Evolutionary conservation across 2,329 filamentous ascomycete species (phyloP).

Genomic region (Elsinoe perseae): DNA sequence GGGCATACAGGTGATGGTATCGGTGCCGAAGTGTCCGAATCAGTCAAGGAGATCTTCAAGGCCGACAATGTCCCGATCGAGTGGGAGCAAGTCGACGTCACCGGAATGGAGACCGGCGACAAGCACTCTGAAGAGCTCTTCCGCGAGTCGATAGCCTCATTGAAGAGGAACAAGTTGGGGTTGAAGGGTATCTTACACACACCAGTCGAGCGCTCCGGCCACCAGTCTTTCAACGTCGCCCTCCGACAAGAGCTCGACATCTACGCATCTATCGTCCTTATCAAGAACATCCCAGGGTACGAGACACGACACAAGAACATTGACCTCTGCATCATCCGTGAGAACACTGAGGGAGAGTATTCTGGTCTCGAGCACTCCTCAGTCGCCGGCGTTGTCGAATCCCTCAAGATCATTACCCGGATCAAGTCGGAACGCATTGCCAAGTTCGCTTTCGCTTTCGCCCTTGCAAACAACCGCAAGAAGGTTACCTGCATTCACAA

Average conservation of each 20-base stretch:
- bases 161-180: constrained; percentile 97
- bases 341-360: constrained; percentile 99
- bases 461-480: constrained; percentile 95
- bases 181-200: constrained; percentile 99
- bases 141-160: constrained; percentile 86
- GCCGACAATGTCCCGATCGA: constrained; percentile 97
- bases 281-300: constrained; percentile 99
- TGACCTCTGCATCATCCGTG: constrained; percentile 98
- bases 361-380: constrained; percentile 98
- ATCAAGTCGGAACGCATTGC: constrained; percentile 98
- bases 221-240: constrained; percentile 99
- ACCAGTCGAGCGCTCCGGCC: constrained; percentile 88
- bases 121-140: constrained; percentile 92
- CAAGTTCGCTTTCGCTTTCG: constrained; percentile 97
- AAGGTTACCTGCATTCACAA: constrained; percentile 99
- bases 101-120: constrained; percentile 75
- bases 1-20: constrained; percentile 68
- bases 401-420: constrained; percentile 98
- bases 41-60: constrained; percentile 99
- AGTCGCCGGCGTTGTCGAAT: constrained; percentile 92
- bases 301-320: constrained; percentile 94
- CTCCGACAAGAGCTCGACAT: constrained; percentile 99
- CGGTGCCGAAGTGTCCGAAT: constrained; percentile 94
- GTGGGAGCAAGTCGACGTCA: constrained; percentile 97
- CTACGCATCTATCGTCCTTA: constrained; percentile 92